These are phyloP conservation scores for Vitis hybrid DNA, from an alignment of 177 flowering plant genomes.

Conservation along the genomic window DNA sequence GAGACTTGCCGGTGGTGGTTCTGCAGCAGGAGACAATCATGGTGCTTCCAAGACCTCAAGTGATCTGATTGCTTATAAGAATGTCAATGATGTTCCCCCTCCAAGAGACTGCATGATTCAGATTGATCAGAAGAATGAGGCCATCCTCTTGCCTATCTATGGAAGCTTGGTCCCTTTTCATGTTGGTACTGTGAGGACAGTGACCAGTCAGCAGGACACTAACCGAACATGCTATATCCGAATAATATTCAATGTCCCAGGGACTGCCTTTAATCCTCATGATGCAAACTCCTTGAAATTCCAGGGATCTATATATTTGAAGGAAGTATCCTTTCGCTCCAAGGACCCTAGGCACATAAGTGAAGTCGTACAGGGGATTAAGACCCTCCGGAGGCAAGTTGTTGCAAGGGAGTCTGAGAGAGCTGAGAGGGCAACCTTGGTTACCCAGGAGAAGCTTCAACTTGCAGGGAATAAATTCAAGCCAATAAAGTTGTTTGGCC, in stretches of 20 bases:
- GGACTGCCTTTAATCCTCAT: conserved; percentile 61
- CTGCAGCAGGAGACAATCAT: conserved; percentile 37
- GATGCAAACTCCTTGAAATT: conserved; percentile 53
- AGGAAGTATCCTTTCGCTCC: conserved; percentile 79
- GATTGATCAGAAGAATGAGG: conserved; percentile 76
- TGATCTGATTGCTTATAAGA: conserved; percentile 68
- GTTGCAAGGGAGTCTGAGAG: conserved; percentile 69
- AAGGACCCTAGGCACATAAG: conserved; percentile 75
- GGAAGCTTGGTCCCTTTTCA: conserved; percentile 81
- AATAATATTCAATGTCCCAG: conserved; percentile 74
- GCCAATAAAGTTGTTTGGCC: conserved; percentile 55
- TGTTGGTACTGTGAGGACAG: conserved; percentile 61
- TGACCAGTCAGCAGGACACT: conserved; percentile 58
- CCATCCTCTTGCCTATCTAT: conserved; percentile 65
- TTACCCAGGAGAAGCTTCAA: conserved; percentile 69
- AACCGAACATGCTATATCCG: conserved; percentile 58
- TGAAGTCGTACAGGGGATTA: conserved; percentile 69
- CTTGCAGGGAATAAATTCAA: conserved; percentile 54
- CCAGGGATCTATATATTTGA: conserved; percentile 59
- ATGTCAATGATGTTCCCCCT: conserved; percentile 59
- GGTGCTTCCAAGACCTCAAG: conserved; percentile 29
- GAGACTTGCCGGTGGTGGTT: conserved; percentile 64
- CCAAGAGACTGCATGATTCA: conserved; percentile 69
- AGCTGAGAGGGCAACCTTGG: conserved; percentile 82
- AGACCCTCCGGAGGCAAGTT: conserved; percentile 68